Base-by-base conservation (phyloP, 306 rosid genomes). In the Ziziphus jujuba region DNA sequence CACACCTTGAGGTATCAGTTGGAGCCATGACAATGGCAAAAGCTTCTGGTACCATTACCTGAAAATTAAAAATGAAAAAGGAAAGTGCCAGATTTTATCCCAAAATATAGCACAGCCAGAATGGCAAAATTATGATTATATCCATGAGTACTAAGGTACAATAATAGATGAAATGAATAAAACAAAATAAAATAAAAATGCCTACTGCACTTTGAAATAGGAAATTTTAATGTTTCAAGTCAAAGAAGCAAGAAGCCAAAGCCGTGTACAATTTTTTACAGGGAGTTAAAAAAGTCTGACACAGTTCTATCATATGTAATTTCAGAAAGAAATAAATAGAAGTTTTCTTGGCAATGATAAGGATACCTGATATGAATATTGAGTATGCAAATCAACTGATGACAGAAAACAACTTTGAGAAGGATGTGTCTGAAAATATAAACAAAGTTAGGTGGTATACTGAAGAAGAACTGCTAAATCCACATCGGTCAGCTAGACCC, bases 341-440 rank as follows among this genome's bases (percentile, higher is more conserved):
- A 33, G 13, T 50, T 21, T 49, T 47, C 69, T 22, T 61, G 51
- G 17, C 25, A 51, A 75, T 28, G 61, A 75, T 36, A 64, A 52
- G 24, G 69, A 54, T 62, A 88, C 97, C 97, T 88, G 97, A 74
- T 78, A 83, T 7, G 97, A 85, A 76, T 70, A 85, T 56, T 91
- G 97, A 62, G 96, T 91, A 75, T 91, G 96, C 72, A 89, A 76
- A 78, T 91, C 96, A 77, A 91, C 88, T 0, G 97, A 91, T 60
- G 96, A 91, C 91, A 91, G 70, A 87, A 91, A 91, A 81, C 95
- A 91, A 71, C 81, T 84, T 72, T 91, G 96, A 22, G 97, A 82
- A 67, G 91, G 97, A 82, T 91, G 93, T 7, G 97, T 88, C 96
- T 88, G 76, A 50, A 79, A 81, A 61, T 4, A 44, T 36, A 64